A percentile compares a stretch with the other conserved stretches of the same genome.
Conservation (phyloP, 331 rosid species). For the Malus hybrid region DNA sequence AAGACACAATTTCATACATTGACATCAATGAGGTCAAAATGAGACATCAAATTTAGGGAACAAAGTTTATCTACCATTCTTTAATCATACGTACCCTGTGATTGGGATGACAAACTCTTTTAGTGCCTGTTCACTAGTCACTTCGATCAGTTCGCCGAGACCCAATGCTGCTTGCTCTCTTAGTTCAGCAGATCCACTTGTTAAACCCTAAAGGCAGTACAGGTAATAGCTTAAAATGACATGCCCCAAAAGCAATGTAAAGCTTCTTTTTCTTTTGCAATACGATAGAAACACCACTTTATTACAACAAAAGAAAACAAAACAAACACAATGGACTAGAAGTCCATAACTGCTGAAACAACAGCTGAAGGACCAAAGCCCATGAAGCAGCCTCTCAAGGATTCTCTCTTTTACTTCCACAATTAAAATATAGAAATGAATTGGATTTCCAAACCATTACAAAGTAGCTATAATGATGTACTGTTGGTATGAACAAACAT, state of each 20-base stretch:
- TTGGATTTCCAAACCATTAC: not conserved
- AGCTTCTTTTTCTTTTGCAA: not conserved
- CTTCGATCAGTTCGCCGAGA: constrained; percentile 93
- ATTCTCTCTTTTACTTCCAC: not conserved
- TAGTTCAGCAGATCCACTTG: constrained; percentile 89
- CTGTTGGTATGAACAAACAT: not conserved
- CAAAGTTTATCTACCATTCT: not conserved
- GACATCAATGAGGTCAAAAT: not conserved
- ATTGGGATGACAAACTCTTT: constrained; percentile 89
- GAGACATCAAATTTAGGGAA: not conserved
- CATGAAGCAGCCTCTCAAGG: not conserved
- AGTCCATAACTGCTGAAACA: not conserved
- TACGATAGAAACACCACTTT: not conserved
- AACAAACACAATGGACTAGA: not conserved
- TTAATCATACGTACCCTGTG: constrained; percentile 65
- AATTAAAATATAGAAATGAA: not conserved
- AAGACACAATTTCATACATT: not conserved
- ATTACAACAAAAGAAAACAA: not conserved
- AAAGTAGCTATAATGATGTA: not conserved
- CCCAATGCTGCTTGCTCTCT: constrained; percentile 98
- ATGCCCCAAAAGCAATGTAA: not conserved
- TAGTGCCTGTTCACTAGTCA: constrained; percentile 80
- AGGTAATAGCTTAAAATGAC: not conserved
- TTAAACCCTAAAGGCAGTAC: constrained; percentile 53
- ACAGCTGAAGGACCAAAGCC: not conserved